These are phyloP conservation scores for Martensiomyces pterosporus DNA, from an alignment of 192 early-diverging fungal species.

Conservation along the genomic window DNA sequence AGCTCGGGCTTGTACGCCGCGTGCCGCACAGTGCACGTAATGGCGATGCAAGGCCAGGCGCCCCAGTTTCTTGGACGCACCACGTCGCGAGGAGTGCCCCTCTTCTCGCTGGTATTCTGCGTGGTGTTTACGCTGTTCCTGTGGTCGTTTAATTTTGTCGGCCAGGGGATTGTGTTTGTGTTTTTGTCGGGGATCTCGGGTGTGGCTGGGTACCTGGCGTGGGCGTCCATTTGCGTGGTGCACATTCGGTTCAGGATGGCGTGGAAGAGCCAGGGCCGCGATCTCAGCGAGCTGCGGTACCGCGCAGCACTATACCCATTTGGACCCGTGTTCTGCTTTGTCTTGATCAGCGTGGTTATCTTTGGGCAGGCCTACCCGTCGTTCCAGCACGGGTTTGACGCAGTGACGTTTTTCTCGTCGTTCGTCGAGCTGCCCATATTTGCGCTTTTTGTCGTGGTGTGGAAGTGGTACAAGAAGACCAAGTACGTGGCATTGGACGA, in stretches of 20 bases:
- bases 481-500: slow-evolving; percentile 54
- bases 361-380: slow-evolving; percentile 49
- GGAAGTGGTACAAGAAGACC: slow-evolving; percentile 53
- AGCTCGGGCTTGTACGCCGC: slow-evolving; percentile 75
- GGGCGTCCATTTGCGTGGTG: slow-evolving; percentile 68
- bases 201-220: slow-evolving; percentile 75
- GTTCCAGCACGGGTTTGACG: slow-evolving; percentile 42
- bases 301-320: slow-evolving; percentile 63
- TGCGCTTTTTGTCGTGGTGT: slow-evolving; percentile 52
- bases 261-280: slow-evolving; percentile 56
- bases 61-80: slow-evolving; percentile 57
- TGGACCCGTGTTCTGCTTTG: slow-evolving; percentile 59
- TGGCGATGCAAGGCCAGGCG: slow-evolving; percentile 66
- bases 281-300: slow-evolving; percentile 58
- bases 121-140: slow-evolving; percentile 53
- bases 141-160: slow-evolving; percentile 53
- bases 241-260: slow-evolving; percentile 74
- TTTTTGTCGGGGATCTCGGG: slow-evolving; percentile 59
- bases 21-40: slow-evolving; percentile 64
- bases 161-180: slow-evolving; percentile 61
- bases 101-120: slow-evolving; percentile 54
- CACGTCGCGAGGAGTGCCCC: slow-evolving; percentile 63
- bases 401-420: slow-evolving; percentile 48
- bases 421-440: slow-evolving; percentile 58
- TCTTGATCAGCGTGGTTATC: slow-evolving; percentile 54